phyloP scores from a whole-genome alignment of 148 eudicot species.

The Rhododendron kiyosumense region DNA sequence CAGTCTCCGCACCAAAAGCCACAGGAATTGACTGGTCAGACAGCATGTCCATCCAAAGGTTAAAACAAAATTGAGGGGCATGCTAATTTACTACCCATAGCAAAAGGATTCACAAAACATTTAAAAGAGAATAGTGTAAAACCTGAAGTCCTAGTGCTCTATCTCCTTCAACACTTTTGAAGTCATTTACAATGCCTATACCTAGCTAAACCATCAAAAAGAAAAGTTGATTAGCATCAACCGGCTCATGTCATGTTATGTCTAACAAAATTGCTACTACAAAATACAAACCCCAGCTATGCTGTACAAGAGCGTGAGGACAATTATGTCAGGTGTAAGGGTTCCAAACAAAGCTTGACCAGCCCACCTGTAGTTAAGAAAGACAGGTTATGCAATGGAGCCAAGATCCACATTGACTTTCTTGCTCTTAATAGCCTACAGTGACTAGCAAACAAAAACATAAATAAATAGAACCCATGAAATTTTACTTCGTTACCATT shows the following conservation, averaged over 20 bases:
- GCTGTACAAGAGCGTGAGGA: slow-evolving; percentile 90
- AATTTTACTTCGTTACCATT: neutral
- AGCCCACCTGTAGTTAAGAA: slow-evolving; percentile 78
- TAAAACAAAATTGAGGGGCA: slow-evolving; percentile 3
- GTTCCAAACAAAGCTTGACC: slow-evolving; percentile 98
- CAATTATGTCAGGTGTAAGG: slow-evolving; percentile 77
- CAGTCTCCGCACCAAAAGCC: slow-evolving; percentile 87
- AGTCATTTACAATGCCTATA: slow-evolving; percentile 93
- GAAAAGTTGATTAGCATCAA: slow-evolving; percentile 8
- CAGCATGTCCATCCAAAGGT: neutral
- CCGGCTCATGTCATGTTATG: slow-evolving; percentile 6
- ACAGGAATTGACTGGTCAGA: slow-evolving; percentile 85
- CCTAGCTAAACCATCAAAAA: slow-evolving; percentile 56
- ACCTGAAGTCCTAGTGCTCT: slow-evolving; percentile 93
- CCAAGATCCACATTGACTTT: neutral
- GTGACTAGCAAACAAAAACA: neutral
- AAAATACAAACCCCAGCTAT: slow-evolving; percentile 75
- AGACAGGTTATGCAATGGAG: neutral
- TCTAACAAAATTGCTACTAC: neutral
- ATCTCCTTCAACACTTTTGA: slow-evolving; percentile 96
- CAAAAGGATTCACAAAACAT: neutral
- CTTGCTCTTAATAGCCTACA: too few relatives aligned
- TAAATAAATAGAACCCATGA: neutral
- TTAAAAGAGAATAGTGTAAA: slow-evolving; percentile 8
- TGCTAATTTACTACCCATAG: neutral